phyloP scores from a whole-genome alignment of 805 yeast genomes.

The Cyberlindnera maclurae region DNA sequence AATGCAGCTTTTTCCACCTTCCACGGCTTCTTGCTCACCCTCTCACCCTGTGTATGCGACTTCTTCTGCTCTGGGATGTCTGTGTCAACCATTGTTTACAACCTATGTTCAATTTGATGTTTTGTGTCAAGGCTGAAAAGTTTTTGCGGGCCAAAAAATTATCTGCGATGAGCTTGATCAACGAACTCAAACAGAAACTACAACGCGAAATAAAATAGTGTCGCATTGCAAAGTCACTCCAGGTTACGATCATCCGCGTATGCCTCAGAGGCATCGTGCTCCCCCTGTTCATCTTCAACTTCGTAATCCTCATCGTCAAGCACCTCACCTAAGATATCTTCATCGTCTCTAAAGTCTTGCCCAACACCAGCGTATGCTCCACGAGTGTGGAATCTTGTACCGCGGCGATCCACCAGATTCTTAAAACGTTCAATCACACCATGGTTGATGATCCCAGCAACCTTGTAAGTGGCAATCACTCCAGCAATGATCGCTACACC shows the following conservation, averaged over 20 bases:
- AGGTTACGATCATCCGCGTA: constrained; percentile 13
- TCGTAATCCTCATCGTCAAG: constrained; percentile 21
- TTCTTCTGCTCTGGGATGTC: not conserved
- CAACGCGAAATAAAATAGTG: not conserved
- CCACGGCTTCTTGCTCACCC: constrained; percentile 48
- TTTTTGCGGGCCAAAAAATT: not conserved
- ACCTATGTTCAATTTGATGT: not conserved
- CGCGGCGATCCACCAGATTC: constrained; percentile 13
- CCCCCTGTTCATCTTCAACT: constrained; percentile 9
- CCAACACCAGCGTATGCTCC: constrained; percentile 17
- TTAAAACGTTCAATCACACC: constrained; percentile 13
- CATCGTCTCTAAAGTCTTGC: constrained; percentile 19
- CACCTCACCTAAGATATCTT: constrained; percentile 19
- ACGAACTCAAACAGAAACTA: not conserved
- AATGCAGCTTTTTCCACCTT: constrained; percentile 62
- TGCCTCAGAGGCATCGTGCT: constrained; percentile 8
- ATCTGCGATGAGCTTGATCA: not conserved
- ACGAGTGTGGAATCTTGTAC: constrained; percentile 16
- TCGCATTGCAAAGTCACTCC: constrained; percentile 2
- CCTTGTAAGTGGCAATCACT: constrained; percentile 24
- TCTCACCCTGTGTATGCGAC: constrained; percentile 12
- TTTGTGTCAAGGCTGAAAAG: constrained; percentile 1
- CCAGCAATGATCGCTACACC: constrained; percentile 30
- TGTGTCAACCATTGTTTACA: not conserved
- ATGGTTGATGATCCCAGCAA: constrained; percentile 21